Conservation (phyloP, 352 stramenopile genomes). For the Peronosclerospora sorghi region DNA sequence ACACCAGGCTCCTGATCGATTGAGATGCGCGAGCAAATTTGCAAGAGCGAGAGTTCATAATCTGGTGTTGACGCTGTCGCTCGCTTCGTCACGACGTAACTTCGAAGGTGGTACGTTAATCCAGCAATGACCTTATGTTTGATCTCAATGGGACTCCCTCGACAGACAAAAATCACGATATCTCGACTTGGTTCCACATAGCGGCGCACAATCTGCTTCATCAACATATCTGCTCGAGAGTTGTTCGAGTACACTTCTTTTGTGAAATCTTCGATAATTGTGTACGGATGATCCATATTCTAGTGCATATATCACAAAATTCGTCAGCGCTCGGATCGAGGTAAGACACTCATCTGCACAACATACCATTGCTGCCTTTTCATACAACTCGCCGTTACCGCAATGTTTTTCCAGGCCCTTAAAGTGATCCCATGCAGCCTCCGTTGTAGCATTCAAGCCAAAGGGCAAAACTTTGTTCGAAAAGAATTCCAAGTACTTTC, state of each 20-base stretch:
- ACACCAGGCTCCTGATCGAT: constrained; percentile 26
- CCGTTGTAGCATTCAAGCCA: constrained; percentile 12
- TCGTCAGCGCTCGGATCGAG: neutral
- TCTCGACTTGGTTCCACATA: constrained; percentile 17
- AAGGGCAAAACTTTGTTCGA: constrained; percentile 24
- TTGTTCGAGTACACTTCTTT: constrained; percentile 17
- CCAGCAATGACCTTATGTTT: constrained; percentile 15
- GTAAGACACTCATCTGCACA: neutral
- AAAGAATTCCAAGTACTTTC: constrained; percentile 26
- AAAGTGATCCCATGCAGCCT: constrained; percentile 22
- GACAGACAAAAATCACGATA: constrained; percentile 14
- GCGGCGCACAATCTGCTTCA: constrained; percentile 19
- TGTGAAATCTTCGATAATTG: constrained; percentile 20
- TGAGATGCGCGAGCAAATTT: constrained; percentile 40
- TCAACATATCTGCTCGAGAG: constrained; percentile 15
- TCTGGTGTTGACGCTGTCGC: constrained; percentile 15
- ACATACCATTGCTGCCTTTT: constrained; percentile 20
- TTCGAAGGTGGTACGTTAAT: constrained; percentile 12
- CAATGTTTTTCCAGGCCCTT: constrained; percentile 19
- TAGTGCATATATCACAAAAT: neutral
- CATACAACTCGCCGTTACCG: constrained; percentile 17
- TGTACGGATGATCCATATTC: constrained; percentile 20
- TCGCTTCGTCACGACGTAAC: constrained; percentile 31
- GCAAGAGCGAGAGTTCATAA: constrained; percentile 29
- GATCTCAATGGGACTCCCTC: constrained; percentile 13